These are phyloP conservation scores for Microthlaspi erraticum DNA, from an alignment of 345 rosid genomes.

Conservation along the genomic window DNA sequence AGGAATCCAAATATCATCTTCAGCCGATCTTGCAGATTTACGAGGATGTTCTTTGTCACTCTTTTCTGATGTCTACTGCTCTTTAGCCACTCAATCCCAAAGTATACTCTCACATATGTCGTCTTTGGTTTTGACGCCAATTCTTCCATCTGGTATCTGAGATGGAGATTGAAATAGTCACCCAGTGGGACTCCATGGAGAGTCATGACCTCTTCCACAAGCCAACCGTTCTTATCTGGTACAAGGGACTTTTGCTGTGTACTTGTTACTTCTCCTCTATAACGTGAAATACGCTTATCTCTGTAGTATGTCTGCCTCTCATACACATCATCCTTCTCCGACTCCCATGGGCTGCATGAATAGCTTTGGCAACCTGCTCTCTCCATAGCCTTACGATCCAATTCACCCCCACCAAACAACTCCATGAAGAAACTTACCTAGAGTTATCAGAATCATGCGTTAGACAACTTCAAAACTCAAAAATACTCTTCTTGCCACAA, in stretches of 20 bases:
- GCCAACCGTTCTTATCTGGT: slow-evolving; percentile 74
- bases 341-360: slow-evolving; percentile 89
- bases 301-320: slow-evolving; percentile 89
- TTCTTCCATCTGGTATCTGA: slow-evolving; percentile 83
- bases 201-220: slow-evolving; percentile 89
- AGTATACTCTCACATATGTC: slow-evolving; percentile 60
- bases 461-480: slow-evolving; percentile 13
- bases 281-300: slow-evolving; percentile 74
- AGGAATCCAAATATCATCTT: slow-evolving; percentile 64
- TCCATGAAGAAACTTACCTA: slow-evolving; percentile 79
- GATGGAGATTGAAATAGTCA: slow-evolving; percentile 87
- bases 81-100: slow-evolving; percentile 93
- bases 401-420: slow-evolving; percentile 76
- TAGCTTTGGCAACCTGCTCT: slow-evolving; percentile 84
- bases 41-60: slow-evolving; percentile 71
- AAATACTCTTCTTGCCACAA: slow-evolving; percentile 13
- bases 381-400: slow-evolving; percentile 86
- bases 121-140: slow-evolving; percentile 58
- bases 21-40: slow-evolving; percentile 69
- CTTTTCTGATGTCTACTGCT: slow-evolving; percentile 82
- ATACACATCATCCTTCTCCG: slow-evolving; percentile 73
- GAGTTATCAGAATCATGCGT: slow-evolving; percentile 33
- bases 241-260: slow-evolving; percentile 81
- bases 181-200: slow-evolving; percentile 94
- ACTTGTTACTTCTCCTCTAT: slow-evolving; percentile 94